These are phyloP conservation scores for Pittosporum tobira DNA, from an alignment of 129 eudicot genomes.

Conservation along the genomic window DNA sequence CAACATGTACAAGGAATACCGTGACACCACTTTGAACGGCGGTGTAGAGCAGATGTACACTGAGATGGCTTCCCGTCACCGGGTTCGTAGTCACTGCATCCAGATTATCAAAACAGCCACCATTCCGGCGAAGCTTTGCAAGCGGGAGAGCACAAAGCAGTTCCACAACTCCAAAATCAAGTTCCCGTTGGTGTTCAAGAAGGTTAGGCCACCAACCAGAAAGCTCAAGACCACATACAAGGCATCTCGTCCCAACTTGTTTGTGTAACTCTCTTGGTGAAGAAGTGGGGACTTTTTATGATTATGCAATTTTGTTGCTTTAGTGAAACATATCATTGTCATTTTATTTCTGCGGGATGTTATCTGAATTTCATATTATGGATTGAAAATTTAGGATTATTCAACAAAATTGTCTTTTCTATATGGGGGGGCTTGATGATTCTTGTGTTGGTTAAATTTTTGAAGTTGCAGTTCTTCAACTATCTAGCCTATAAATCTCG, in stretches of 20 bases:
- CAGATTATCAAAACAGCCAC: constrained; percentile 93
- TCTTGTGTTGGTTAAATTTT: not conserved
- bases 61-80: constrained; percentile 96
- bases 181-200: constrained; percentile 79
- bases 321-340: not conserved
- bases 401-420: not conserved
- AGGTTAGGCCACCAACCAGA: constrained; percentile 87
- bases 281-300: not conserved
- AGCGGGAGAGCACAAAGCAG: constrained; percentile 89
- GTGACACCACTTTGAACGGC: constrained; percentile 82
- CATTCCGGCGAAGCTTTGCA: constrained; percentile 82
- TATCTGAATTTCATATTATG: not conserved
- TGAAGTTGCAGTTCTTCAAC: not conserved
- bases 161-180: constrained; percentile 83
- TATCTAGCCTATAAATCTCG: no score
- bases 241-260: constrained; percentile 91
- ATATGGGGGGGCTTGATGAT: no score
- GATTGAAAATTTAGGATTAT: not conserved
- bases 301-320: constrained; percentile 16
- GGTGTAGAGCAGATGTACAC: constrained; percentile 90
- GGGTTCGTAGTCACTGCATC: constrained; percentile 79
- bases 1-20: constrained; percentile 94
- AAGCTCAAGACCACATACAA: constrained; percentile 96
- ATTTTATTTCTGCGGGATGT: not conserved
- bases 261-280: constrained; percentile 36